Evolutionary conservation across 2,329 filamentous ascomycete genomes (phyloP), one percentile per base, ranked within the genome.

Genomic region (Penicillium aurantiogriseum): DNA sequence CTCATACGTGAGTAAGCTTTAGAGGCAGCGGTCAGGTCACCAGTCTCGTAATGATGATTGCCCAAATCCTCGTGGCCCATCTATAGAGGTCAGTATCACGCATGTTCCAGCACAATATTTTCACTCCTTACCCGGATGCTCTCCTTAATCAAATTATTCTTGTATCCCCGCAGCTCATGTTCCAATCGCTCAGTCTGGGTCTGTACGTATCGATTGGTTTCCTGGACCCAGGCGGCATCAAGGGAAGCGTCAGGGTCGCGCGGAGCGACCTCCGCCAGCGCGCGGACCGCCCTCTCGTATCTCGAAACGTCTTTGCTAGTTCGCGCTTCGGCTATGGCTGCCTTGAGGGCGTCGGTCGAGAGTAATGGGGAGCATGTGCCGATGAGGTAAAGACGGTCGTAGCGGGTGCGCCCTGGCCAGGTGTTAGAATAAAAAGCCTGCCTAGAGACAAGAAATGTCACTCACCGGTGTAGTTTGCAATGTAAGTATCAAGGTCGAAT

Each of bases 91-190:
- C 29, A 67, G 57, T 56, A 57, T 25, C 4, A 11, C 6, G 10
- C 15, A 9, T 17, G 10, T 21, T 13, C 5, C 11, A 7, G 3
- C 33, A 21, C 1, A 17, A 19, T 38, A 43, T 4, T n/a, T 11
- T 1, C 7, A 19, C 2, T 33, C 7, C 83, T 56, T 80, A 95
- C 92, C 65, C 92, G 79, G 68, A 97, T 96, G 77, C 92, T 97
- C 77, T 99, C 94, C 73, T 97, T 96, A 67, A 99, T 92, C 43
- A 97, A 78, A 68, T 97, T 99, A 71, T 97, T 96, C 77, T 94
- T 96, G 76, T 97, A 97, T 1, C 88, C 88, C 74, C 92, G 92
- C 21, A 99, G 80, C 74, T 97, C 91, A 17, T 83, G 79, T 71
- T 97, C 91, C 54, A 97, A 80, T n/a, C 89, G 85, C 54, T 85